Evolutionary conservation across 2,329 filamentous ascomycete species (phyloP).

Genomic region (Phialemonium atrogriseum): DNA sequence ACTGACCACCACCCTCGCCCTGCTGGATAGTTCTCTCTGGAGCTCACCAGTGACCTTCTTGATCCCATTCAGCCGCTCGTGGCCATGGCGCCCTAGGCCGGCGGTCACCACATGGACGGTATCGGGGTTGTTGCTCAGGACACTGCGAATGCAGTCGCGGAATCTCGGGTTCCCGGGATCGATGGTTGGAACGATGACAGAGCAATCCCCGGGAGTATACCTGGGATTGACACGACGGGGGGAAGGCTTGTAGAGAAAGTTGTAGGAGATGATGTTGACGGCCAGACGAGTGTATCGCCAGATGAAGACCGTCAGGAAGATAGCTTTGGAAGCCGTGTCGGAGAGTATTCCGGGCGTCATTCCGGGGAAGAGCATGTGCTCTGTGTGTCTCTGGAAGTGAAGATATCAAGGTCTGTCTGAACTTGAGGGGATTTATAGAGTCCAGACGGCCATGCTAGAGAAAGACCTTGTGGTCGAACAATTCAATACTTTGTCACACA

Average conservation of each 20-base stretch:
- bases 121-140: conserved; percentile 28
- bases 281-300: conserved; percentile 39
- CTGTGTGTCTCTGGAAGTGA: too few species aligned
- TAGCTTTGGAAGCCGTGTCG: too few species aligned
- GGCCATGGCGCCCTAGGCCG: too few species aligned
- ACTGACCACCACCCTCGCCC: conserved; percentile 20
- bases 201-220: conserved; percentile 30
- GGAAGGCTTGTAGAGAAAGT: conserved; percentile 29
- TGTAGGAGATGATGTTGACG: conserved; percentile 31
- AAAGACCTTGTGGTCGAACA: too few species aligned
- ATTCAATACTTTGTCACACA: too few species aligned
- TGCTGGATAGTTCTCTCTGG: conserved; percentile 7
- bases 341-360: too few species aligned
- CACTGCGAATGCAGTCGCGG: conserved; percentile 27
- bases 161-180: conserved; percentile 34
- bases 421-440: too few species aligned
- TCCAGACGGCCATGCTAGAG: too few species aligned
- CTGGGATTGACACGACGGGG: conserved; percentile 17
- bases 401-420: too few species aligned
- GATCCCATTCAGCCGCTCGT: conserved; percentile 12
- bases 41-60: conserved; percentile 9
- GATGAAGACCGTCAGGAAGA: conserved; percentile 22
- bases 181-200: conserved; percentile 44
- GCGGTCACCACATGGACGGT: conserved; percentile 37
- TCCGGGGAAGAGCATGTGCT: too few species aligned